These are phyloP conservation scores for Geranium brycei DNA, from an alignment of 345 rosid species.

Conservation along the genomic window DNA sequence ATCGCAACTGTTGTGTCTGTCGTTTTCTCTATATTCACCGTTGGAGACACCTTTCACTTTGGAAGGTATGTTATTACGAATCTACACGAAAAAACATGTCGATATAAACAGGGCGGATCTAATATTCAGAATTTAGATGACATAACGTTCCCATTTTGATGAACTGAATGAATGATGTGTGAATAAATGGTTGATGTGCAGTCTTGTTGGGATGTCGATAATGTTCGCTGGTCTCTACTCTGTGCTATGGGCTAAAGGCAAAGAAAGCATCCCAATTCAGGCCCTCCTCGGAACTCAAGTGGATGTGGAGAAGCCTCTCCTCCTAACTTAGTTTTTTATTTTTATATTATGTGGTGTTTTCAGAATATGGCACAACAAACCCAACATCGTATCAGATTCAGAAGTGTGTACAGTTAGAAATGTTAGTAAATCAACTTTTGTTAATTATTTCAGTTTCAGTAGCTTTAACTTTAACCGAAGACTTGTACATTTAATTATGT, in stretches of 20 bases:
- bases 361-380: neutral
- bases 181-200: constrained; percentile 19
- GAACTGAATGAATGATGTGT: too few species aligned
- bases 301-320: constrained; percentile 51
- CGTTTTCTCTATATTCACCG: constrained; percentile 39
- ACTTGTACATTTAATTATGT: too few species aligned
- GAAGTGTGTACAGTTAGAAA: too few species aligned
- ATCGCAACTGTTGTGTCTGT: constrained; percentile 64
- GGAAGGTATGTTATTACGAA: constrained; percentile 45
- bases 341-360: neutral
- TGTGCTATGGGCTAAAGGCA: constrained; percentile 90
- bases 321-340: constrained; percentile 29
- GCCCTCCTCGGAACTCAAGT: constrained; percentile 34
- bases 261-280: constrained; percentile 29
- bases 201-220: constrained; percentile 68
- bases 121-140: too few species aligned
- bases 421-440: too few species aligned
- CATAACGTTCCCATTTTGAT: too few species aligned
- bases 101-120: too few species aligned
- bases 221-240: constrained; percentile 81
- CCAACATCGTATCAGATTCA: too few species aligned
- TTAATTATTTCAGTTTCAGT: too few species aligned
- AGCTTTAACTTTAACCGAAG: too few species aligned
- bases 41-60: constrained; percentile 46
- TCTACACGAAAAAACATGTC: neutral